Conservation (phyloP, 768 basidiomycete genomes). For the Hydnum rufescens region DNA sequence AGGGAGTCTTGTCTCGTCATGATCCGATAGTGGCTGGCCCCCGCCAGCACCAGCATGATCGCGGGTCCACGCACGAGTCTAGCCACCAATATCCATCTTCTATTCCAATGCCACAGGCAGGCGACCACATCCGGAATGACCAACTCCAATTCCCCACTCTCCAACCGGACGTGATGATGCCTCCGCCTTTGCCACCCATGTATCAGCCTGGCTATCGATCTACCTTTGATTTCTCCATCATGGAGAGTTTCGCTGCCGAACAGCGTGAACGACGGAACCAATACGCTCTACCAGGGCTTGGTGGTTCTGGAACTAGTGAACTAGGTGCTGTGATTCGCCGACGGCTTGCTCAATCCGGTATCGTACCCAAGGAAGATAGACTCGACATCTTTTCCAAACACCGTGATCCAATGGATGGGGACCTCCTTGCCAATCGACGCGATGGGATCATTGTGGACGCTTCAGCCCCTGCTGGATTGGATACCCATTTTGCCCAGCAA, state of each 20-base stretch:
- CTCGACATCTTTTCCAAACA: neutral
- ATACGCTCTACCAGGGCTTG: constrained; percentile 35
- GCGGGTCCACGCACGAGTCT: neutral
- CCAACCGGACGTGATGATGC: neutral
- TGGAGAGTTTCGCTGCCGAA: constrained; percentile 57
- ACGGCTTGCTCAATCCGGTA: neutral
- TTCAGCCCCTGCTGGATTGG: constrained; percentile 10
- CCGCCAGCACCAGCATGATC: neutral
- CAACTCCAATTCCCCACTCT: neutral
- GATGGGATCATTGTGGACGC: neutral
- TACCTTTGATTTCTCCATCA: constrained; percentile 47
- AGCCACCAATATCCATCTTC: neutral
- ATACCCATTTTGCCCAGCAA: constrained; percentile 19
- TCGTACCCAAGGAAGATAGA: constrained; percentile 3
- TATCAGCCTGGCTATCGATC: constrained; percentile 42
- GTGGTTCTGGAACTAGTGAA: constrained; percentile 18
- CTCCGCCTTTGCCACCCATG: constrained; percentile 30
- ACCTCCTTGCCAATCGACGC: neutral
- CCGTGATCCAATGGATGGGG: neutral
- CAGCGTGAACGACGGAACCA: constrained; percentile 32
- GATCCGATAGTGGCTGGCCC: neutral
- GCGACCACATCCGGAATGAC: no score
- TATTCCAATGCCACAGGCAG: no score
- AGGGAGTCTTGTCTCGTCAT: neutral
- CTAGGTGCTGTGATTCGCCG: constrained; percentile 1